These are phyloP conservation scores for Lomentospora prolificans DNA, from an alignment of 2,329 filamentous ascomycete species.

Conservation along the genomic window DNA sequence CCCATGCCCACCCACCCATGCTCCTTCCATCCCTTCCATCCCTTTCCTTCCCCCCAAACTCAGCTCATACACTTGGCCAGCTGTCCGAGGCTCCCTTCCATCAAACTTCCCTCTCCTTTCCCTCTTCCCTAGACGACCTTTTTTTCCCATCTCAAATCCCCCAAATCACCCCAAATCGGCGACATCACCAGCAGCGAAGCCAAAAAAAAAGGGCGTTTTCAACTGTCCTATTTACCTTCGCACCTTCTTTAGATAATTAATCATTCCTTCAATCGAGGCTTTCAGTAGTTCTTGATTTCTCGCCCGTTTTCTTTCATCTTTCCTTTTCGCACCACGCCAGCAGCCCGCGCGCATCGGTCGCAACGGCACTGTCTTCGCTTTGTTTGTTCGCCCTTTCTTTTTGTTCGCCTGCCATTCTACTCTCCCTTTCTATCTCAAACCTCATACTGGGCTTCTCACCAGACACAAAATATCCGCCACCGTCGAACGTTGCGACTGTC, in stretches of 20 bases:
- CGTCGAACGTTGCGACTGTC: background rate
- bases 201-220: conserved; percentile 10
- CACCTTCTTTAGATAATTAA: conserved; percentile 14
- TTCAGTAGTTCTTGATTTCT: conserved; percentile 38
- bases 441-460: conserved; percentile 7
- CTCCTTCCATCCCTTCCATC: conserved; percentile 5
- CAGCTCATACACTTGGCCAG: conserved; percentile 10
- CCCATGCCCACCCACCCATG: conserved; percentile 2
- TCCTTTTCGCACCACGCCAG: conserved; percentile 16
- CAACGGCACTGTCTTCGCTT: conserved; percentile 10
- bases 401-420: conserved; percentile 8
- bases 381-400: conserved; percentile 9
- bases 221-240: conserved; percentile 14
- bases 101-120: conserved; percentile 9
- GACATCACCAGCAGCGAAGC: conserved; percentile 8
- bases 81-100: conserved; percentile 11
- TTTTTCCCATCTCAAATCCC: conserved; percentile 14
- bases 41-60: conserved; percentile 4
- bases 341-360: conserved; percentile 16
- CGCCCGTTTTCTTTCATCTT: conserved; percentile 11
- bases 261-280: conserved; percentile 26
- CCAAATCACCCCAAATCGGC: conserved; percentile 15
- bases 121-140: conserved; percentile 11
- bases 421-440: conserved; percentile 10
- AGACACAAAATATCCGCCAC: background rate